A percentile compares a stretch with the other conserved stretches of the same genome.
Conservation (phyloP, 495 filamentous ascomycete genomes). For the Xylaria intraflava region DNA sequence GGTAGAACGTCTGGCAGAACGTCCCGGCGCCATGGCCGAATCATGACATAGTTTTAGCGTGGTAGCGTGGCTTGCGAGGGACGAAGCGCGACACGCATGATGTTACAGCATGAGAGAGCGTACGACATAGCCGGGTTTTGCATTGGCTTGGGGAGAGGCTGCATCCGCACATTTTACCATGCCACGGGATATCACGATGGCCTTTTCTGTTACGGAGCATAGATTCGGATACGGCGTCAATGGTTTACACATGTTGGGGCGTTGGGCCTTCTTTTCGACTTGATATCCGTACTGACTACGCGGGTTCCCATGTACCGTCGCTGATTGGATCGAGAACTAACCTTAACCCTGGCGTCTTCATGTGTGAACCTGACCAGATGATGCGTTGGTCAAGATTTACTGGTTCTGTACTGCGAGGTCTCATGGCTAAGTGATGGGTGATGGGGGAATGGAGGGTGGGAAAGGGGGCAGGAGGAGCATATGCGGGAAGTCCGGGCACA, state of each 20-base stretch:
- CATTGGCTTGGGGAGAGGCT: background rate
- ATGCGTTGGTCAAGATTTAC: background rate
- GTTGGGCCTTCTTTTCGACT: background rate
- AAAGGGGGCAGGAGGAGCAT: background rate
- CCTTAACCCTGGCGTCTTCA: background rate
- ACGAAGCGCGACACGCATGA: background rate
- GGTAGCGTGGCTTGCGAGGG: background rate
- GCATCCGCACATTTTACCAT: slow-evolving; percentile 1
- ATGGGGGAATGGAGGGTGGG: background rate
- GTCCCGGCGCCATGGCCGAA: too few relatives aligned
- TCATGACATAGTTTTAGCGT: background rate
- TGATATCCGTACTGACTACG: slow-evolving; percentile 7
- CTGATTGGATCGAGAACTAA: slow-evolving; percentile 2
- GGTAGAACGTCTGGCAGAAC: slow-evolving; percentile 1
- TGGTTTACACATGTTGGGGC: slow-evolving; percentile 2
- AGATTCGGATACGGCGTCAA: slow-evolving; percentile 12
- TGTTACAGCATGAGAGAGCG: slow-evolving; percentile 5
- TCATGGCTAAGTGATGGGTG: too few relatives aligned
- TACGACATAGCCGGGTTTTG: background rate
- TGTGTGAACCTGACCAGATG: background rate
- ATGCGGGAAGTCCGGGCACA: background rate
- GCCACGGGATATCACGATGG: slow-evolving; percentile 5
- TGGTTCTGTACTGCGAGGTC: background rate
- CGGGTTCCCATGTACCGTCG: background rate
- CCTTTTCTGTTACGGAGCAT: slow-evolving; percentile 10